Base-by-base conservation (phyloP, 2,329 filamentous ascomycete genomes). In the Colletotrichum sp. region DNA sequence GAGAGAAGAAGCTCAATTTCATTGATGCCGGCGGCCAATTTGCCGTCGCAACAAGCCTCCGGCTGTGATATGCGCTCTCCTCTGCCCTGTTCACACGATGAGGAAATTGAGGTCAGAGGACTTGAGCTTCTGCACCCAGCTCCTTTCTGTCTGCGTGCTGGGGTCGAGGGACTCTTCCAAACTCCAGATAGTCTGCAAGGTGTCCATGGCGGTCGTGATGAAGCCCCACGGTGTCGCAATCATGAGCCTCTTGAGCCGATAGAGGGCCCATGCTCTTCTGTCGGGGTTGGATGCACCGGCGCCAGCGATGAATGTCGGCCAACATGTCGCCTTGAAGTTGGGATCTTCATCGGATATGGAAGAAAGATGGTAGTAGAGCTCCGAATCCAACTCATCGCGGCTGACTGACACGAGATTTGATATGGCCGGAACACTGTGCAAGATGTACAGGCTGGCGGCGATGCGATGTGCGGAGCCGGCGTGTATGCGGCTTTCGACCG, bases 261-360 rank as follows among this genome's bases (percentile, higher is more conserved):
- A 81, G 80, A 88, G 85, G 62, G 89, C 87, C 89, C 89, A 91
- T 5, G 83, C 83, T 39, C 89, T 85, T 76, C 85, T 84, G 28
- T 80, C 81, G 0, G 81, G 81, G 7, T 88, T 85, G 59, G 84
- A 85, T 0, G 88, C 87, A 70, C 90, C 89, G 0, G 89, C 90
- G 2, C 90, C 90, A 7, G 88, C 89, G 7, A 92, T 85, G 70
- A 92, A 92, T 0, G 90, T 87, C 0, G 90, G 89, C 90, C 89
- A 92, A 1, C 88, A 87, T 6, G 89, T 90, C 0, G 88, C 89
- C 78, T 92, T 92, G 83, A 91, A 88, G 24, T 91, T 86, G 2
- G 86, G 84, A 62, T 92, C 89, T 3, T 87, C 84, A 10, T 87
- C 84, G 1, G 87, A 86, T 4, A 92, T 87, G 52, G 82, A 83